Percentiles rank a stretch among this genome's conserved stretches.
phyloP scores from a whole-genome alignment of 441 rosid genomes.

The Caryocar brasiliense region DNA sequence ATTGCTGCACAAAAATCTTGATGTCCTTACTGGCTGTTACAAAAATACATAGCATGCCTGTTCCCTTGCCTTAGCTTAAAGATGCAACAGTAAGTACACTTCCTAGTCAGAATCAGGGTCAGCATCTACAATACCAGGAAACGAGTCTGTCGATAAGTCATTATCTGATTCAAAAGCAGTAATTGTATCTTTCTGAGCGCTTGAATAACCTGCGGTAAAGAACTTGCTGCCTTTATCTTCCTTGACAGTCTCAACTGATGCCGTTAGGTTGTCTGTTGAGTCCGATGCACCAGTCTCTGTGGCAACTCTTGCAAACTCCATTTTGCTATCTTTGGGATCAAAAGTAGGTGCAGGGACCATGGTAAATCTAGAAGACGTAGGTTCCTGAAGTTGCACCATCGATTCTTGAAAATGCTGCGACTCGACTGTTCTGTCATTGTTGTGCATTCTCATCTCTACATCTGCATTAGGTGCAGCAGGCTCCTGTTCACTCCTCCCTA shows the following conservation, averaged over 20 bases:
- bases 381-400: conserved; percentile 18
- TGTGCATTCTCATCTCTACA: conserved; percentile 7
- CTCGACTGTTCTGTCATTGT: conserved; percentile 21
- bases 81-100: no score
- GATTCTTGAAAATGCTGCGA: conserved; percentile 20
- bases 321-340: background rate
- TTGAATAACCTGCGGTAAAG: background rate
- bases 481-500: conserved; percentile 5
- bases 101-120: conserved; percentile 35
- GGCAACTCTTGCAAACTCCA: background rate
- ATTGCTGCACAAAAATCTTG: no score
- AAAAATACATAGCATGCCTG: no score
- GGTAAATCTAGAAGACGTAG: conserved; percentile 14
- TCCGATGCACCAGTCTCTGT: background rate
- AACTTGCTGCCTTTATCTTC: conserved; percentile 6
- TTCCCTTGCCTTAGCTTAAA: no score
- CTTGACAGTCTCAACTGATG: conserved; percentile 3
- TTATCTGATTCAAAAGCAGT: conserved; percentile 9
- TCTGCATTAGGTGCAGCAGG: conserved; percentile 4
- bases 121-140: conserved; percentile 32
- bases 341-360: conserved; percentile 1
- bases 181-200: conserved; percentile 9
- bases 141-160: conserved; percentile 21
- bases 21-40: background rate
- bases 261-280: background rate